A percentile compares a stretch with the other conserved stretches of the same genome.
These are phyloP conservation scores for Saccharomyces jurei DNA, from an alignment of 805 yeast species.

Conservation along the genomic window DNA sequence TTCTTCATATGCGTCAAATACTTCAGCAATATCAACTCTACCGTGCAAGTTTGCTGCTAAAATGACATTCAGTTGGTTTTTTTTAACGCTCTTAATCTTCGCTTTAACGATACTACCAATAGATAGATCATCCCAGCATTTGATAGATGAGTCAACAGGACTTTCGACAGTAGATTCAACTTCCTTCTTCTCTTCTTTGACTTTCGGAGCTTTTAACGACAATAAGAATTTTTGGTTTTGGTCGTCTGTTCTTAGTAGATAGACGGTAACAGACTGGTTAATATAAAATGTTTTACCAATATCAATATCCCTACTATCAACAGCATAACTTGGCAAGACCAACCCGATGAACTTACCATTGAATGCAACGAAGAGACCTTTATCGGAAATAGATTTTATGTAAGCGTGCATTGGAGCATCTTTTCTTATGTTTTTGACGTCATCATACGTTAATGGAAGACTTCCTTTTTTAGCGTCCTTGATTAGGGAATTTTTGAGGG, in stretches of 20 bases:
- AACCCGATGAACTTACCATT: slow-evolving; percentile 76
- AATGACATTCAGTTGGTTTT: slow-evolving; percentile 64
- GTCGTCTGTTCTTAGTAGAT: slow-evolving; percentile 59
- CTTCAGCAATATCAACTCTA: slow-evolving; percentile 66
- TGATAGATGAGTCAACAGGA: slow-evolving; percentile 53
- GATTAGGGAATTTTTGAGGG: slow-evolving; percentile 60
- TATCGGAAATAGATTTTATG: slow-evolving; percentile 66
- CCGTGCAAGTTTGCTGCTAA: slow-evolving; percentile 76
- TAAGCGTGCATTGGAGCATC: slow-evolving; percentile 55
- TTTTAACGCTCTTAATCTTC: slow-evolving; percentile 51
- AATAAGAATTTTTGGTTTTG: slow-evolving; percentile 64
- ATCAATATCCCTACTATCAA: slow-evolving; percentile 45
- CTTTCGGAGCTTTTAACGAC: slow-evolving; percentile 40
- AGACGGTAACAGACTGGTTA: slow-evolving; percentile 65
- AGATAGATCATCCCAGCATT: slow-evolving; percentile 40
- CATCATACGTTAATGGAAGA: slow-evolving; percentile 55
- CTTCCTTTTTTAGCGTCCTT: slow-evolving; percentile 46
- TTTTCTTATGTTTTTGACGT: slow-evolving; percentile 39
- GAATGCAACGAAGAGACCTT: slow-evolving; percentile 79
- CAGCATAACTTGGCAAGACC: slow-evolving; percentile 65
- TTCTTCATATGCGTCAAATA: slow-evolving; percentile 45
- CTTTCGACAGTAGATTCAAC: slow-evolving; percentile 34
- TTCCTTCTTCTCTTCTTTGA: slow-evolving; percentile 7
- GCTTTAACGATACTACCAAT: slow-evolving; percentile 61
- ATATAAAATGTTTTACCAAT: slow-evolving; percentile 46